phyloP scores from a whole-genome alignment of 2,329 filamentous ascomycete genomes.

The Cladophialophora psammophila region DNA sequence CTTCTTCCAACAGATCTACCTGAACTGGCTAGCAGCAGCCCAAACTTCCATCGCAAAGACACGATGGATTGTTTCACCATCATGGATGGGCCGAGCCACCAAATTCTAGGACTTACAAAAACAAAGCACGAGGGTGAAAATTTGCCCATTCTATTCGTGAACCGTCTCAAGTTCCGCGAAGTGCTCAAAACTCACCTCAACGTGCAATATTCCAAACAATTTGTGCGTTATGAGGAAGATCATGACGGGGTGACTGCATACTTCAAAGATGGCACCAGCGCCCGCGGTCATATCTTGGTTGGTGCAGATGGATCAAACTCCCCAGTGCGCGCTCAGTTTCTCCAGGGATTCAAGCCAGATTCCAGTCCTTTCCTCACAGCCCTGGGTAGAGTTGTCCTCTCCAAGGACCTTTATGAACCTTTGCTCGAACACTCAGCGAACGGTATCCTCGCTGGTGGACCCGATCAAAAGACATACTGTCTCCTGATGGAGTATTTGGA shows the following conservation, averaged over 20 bases:
- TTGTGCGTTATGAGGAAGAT: slow-evolving; percentile 13
- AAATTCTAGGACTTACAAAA: slow-evolving; percentile 4
- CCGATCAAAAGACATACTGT: slow-evolving; percentile 9
- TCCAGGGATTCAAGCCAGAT: slow-evolving; percentile 4
- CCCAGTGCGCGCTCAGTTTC: slow-evolving; percentile 4
- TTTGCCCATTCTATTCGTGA: neutral
- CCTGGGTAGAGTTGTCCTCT: slow-evolving; percentile 5
- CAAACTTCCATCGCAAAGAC: neutral
- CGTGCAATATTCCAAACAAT: slow-evolving; percentile 9
- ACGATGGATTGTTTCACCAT: slow-evolving; percentile 5
- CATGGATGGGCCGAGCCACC: slow-evolving; percentile 7
- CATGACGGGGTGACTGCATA: slow-evolving; percentile 4
- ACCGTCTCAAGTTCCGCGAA: slow-evolving; percentile 2
- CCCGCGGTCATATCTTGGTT: slow-evolving; percentile 8
- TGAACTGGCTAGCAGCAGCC: slow-evolving; percentile 6
- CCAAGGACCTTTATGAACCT: slow-evolving; percentile 2
- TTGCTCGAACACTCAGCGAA: slow-evolving; percentile 15
- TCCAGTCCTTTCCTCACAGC: neutral
- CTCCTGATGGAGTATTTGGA: slow-evolving; percentile 12
- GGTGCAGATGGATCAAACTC: slow-evolving; percentile 14
- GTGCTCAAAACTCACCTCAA: slow-evolving; percentile 1
- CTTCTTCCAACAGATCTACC: slow-evolving; percentile 1
- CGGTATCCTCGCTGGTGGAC: slow-evolving; percentile 9
- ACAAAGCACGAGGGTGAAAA: neutral
- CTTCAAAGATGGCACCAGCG: slow-evolving; percentile 19